Evolutionary conservation across 495 filamentous ascomycete genomes (phyloP).

Genomic region (Chaetomidium leptoderma): DNA sequence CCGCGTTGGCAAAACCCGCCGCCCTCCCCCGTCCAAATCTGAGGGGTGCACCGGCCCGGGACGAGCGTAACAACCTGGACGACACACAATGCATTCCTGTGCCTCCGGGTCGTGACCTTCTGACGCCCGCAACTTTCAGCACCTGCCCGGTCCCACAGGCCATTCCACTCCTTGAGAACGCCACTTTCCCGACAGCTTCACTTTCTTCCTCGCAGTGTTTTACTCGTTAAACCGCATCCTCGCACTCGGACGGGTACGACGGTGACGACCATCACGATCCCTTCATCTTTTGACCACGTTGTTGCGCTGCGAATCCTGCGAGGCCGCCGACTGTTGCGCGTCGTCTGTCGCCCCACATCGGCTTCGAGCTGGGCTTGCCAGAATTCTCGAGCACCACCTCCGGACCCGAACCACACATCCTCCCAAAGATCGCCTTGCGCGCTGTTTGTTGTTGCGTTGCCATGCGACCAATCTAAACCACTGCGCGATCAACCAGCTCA

Average conservation of each 20-base stretch:
- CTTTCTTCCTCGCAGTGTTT: not conserved
- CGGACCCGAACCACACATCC: not conserved
- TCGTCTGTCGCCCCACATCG: not conserved
- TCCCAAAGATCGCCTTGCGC: not conserved
- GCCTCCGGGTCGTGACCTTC: not conserved
- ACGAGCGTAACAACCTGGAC: not conserved
- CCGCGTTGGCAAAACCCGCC: constrained; percentile 1
- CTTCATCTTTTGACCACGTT: not conserved
- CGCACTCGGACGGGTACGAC: not conserved
- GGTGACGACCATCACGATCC: not conserved
- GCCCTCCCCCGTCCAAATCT: constrained; percentile 4
- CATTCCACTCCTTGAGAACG: not conserved
- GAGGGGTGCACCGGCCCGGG: constrained; percentile 6
- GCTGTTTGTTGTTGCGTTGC: too few species aligned
- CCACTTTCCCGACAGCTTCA: not conserved
- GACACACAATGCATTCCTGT: constrained; percentile 11
- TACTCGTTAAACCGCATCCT: not conserved
- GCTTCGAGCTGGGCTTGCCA: not conserved
- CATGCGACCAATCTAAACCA: not conserved
- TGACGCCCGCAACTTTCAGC: not conserved
- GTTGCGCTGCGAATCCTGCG: not conserved
- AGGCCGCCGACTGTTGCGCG: not conserved
- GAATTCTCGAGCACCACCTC: not conserved
- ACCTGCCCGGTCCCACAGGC: not conserved
- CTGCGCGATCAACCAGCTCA: not conserved